Base-by-base conservation (phyloP, 495 filamentous ascomycete genomes). In the Podospora comata region DNA sequence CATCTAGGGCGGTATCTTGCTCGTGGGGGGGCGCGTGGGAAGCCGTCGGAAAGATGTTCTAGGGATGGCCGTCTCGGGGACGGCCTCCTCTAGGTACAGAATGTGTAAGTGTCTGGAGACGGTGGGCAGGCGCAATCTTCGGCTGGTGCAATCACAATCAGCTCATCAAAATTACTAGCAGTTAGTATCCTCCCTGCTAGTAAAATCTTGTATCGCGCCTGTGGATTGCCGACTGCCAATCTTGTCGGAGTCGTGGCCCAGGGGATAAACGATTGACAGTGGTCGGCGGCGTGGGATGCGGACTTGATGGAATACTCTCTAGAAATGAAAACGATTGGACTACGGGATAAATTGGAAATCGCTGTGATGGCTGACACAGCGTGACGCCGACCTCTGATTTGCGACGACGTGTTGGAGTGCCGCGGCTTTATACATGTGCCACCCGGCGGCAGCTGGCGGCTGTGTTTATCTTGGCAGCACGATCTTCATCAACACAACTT, bases 1-100 rank as follows among this genome's bases (percentile, higher is more conserved):
- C 55, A 58, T 58, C 55, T 58, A 58, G 55, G 55, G 55, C 55
- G 55, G n/a, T 58, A 5, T 20, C 55, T 28, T 63, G 61, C 15
- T 34, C 23, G 23, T 61, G 6, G 23, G 20, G 23, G 9, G 23
- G 59, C 3, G 59, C 27, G 59, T 61, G 59, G 59, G 59, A 61
- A 63, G 61, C 61, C 61, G 61, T 63, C 26, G 61, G 30, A 48
- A 23, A 48, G 20, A 26, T 39, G 19, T 63, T 11, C 32, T 44
- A n/a, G 34, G 61, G 26, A 26, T 27, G 27, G 61, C 61, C 61
- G 28, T 34, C 27, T 34, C 27, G 61, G 32, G 27, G 30, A 19
- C 32, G 28, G 18, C 32, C 18, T 34, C 61, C 32, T 34, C 61
- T 63, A 18, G 61, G 18, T 32, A 5, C 48, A 48, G 27, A 4